phyloP scores from a whole-genome alignment of 495 filamentous ascomycete species.

The Podospora australis region DNA sequence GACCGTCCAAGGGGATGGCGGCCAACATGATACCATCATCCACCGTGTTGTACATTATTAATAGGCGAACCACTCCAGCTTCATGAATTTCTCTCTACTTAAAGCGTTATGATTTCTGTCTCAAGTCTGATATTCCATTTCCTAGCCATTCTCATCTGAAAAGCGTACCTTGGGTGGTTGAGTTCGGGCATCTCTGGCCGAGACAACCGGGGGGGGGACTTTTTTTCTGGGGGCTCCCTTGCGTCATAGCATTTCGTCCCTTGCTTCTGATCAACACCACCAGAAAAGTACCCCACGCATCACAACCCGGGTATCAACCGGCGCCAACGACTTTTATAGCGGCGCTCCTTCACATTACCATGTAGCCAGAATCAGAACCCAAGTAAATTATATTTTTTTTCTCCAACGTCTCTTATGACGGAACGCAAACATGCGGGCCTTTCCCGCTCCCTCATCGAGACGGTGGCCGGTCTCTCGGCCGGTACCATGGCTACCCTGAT shows the following conservation, averaged over 20 bases:
- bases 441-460: conserved; percentile 77
- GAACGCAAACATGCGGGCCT: conserved; percentile 33
- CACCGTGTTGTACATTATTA: conserved; percentile 24
- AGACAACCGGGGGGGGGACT: conserved; percentile 5
- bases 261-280: neutral
- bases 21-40: conserved; percentile 9
- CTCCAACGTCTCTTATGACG: conserved; percentile 37
- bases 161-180: conserved; percentile 10
- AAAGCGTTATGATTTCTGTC: neutral
- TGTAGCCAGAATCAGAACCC: conserved; percentile 11
- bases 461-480: conserved; percentile 82
- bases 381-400: too few relatives aligned
- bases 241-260: conserved; percentile 14
- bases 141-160: neutral
- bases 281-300: too few relatives aligned
- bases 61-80: conserved; percentile 14
- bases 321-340: too few relatives aligned
- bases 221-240: conserved; percentile 7
- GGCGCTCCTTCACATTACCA: conserved; percentile 1
- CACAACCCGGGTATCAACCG: too few relatives aligned
- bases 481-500: conserved; percentile 77
- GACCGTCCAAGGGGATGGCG: neutral
- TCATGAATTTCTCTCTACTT: conserved; percentile 1
- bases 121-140: neutral
- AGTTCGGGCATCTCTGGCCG: conserved; percentile 18